Percentiles rank a stretch among this genome's conserved stretches.
Evolutionary conservation across 2,329 filamentous ascomycete genomes (phyloP).

Genomic region (Pseudogymnoascus sp.): DNA sequence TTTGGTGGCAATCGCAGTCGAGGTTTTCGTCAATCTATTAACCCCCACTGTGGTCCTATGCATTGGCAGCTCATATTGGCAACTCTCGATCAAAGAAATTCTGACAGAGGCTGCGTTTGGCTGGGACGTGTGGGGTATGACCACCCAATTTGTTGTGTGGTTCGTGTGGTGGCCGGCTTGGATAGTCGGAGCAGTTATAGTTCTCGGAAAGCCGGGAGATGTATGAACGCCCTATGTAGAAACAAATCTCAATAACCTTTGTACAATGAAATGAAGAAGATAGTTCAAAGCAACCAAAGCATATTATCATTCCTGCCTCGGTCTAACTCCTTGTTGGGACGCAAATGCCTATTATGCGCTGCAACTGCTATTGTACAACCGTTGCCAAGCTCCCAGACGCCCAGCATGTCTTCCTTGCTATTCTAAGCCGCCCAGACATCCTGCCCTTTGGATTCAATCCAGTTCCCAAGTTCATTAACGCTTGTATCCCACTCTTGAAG

Average conservation of each 20-base stretch:
- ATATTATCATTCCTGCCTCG: slow-evolving; percentile 9
- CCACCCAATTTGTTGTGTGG: slow-evolving; percentile 86
- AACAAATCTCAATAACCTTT: not conserved
- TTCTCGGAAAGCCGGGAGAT: slow-evolving; percentile 37
- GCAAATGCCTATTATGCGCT: slow-evolving; percentile 9
- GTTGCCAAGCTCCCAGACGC: slow-evolving; percentile 12
- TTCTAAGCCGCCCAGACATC: slow-evolving; percentile 86
- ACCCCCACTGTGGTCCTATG: slow-evolving; percentile 54
- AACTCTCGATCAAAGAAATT: slow-evolving; percentile 47
- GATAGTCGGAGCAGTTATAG: slow-evolving; percentile 57
- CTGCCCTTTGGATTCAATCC: slow-evolving; percentile 90
- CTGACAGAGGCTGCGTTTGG: slow-evolving; percentile 72
- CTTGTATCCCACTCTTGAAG: slow-evolving; percentile 93
- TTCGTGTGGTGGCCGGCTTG: slow-evolving; percentile 94
- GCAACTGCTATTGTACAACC: slow-evolving; percentile 13
- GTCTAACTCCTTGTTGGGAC: slow-evolving; percentile 9
- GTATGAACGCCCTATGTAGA: not conserved
- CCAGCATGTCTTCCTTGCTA: slow-evolving; percentile 18
- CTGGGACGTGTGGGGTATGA: slow-evolving; percentile 85
- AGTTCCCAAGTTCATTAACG: slow-evolving; percentile 92
- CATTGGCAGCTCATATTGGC: slow-evolving; percentile 40
- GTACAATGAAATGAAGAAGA: slow-evolving; percentile 1
- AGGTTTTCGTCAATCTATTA: slow-evolving; percentile 50
- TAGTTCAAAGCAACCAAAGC: slow-evolving; percentile 3
- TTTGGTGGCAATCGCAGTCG: slow-evolving; percentile 37